Evolutionary conservation across 441 rosid species (phyloP).

Genomic region (Gossypium gossypioides): DNA sequence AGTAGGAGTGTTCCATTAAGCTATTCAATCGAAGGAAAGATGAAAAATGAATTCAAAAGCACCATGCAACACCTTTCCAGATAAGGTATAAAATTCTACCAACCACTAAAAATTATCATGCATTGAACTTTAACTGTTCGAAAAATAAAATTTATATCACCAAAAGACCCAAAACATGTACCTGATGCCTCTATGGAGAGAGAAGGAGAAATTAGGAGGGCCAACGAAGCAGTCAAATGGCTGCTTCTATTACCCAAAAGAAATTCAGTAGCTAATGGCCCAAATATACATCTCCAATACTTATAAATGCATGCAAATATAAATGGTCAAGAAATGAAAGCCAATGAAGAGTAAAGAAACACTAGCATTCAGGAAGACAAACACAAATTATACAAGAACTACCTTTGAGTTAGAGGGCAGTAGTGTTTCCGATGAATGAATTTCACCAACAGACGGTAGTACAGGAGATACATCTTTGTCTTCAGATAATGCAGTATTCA

Average conservation of each 20-base stretch:
- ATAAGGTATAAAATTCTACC: neutral
- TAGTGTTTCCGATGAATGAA: conserved; percentile 22
- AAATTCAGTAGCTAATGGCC: neutral
- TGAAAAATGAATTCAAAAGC: neutral
- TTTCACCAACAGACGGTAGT: conserved; percentile 16
- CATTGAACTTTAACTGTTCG: neutral
- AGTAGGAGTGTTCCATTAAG: neutral
- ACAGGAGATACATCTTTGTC: conserved; percentile 22
- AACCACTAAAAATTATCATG: neutral
- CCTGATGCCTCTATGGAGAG: neutral
- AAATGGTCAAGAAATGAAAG: neutral
- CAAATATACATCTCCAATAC: neutral
- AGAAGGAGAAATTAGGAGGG: neutral
- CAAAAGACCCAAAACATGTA: neutral
- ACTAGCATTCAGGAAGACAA: neutral
- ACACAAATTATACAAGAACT: neutral
- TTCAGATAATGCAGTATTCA: conserved; percentile 14
- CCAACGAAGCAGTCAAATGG: neutral
- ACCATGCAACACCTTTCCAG: neutral
- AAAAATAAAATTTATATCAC: neutral
- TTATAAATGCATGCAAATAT: neutral
- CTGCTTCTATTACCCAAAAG: conserved; percentile 4
- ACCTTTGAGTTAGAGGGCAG: conserved; percentile 32
- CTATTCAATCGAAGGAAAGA: neutral
- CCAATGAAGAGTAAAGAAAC: neutral